phyloP scores from a whole-genome alignment of 2,329 filamentous ascomycete species.

The Ascochyta viciae-villosae region DNA sequence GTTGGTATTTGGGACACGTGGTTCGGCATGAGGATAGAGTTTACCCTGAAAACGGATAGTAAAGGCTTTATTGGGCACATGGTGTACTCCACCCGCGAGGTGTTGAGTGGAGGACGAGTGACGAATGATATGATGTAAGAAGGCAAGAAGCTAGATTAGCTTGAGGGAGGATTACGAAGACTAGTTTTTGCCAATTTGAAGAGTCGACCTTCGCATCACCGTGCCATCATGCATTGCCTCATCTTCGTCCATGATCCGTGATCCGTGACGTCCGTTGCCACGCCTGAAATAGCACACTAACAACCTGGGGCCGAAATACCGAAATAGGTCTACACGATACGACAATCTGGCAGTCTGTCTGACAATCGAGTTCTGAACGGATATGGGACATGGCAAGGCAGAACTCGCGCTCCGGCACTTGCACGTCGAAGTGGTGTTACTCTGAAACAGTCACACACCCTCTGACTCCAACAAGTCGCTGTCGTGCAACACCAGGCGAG shows the following conservation, averaged over 20 bases:
- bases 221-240: constrained; percentile 18
- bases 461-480: constrained; percentile 18
- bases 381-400: background rate
- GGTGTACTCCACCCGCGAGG: constrained; percentile 30
- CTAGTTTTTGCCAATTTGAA: constrained; percentile 14
- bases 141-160: constrained; percentile 10
- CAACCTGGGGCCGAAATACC: background rate
- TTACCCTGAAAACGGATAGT: constrained; percentile 14
- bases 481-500: constrained; percentile 13
- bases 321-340: background rate
- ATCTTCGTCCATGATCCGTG: constrained; percentile 2
- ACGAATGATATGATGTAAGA: constrained; percentile 14
- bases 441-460: constrained; percentile 27
- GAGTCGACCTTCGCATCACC: constrained; percentile 21
- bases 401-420: background rate
- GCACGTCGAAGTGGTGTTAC: constrained; percentile 4
- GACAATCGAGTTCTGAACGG: background rate
- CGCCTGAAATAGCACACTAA: constrained; percentile 10
- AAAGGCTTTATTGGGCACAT: constrained; percentile 17
- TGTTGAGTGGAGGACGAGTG: constrained; percentile 30
- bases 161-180: background rate
- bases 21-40: constrained; percentile 16
- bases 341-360: background rate
- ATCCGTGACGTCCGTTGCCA: constrained; percentile 23
- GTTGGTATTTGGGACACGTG: constrained; percentile 28